Conservation (phyloP, 768 basidiomycete genomes). For the Lactarius psammicola region DNA sequence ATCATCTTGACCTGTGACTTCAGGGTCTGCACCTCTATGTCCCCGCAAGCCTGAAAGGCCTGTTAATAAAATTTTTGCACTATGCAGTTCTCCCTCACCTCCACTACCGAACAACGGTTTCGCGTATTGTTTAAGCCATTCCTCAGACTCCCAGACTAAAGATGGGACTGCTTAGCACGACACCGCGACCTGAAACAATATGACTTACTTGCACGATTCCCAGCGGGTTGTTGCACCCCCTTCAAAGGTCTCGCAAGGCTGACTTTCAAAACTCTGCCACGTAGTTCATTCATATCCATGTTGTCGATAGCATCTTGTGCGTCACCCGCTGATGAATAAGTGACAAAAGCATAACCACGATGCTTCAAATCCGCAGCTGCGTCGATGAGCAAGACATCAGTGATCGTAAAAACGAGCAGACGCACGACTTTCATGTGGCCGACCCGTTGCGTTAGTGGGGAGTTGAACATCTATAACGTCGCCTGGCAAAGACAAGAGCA, state of each 20-base stretch:
- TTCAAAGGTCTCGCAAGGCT: constrained; percentile 86
- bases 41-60: constrained; percentile 46
- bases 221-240: constrained; percentile 54
- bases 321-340: constrained; percentile 74
- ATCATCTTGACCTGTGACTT: constrained; percentile 31
- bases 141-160: constrained; percentile 94
- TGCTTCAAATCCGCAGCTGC: constrained; percentile 63
- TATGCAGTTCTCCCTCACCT: constrained; percentile 42
- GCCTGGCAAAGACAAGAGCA: constrained; percentile 45
- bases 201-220: constrained; percentile 73
- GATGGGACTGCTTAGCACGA: constrained; percentile 7
- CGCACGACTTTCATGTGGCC: constrained; percentile 58
- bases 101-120: constrained; percentile 76
- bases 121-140: constrained; percentile 82
- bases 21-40: constrained; percentile 36
- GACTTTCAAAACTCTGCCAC: constrained; percentile 73
- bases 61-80: constrained; percentile 2
- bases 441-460: constrained; percentile 74
- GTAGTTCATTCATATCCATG: constrained; percentile 93
- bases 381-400: constrained; percentile 15
- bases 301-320: constrained; percentile 98
- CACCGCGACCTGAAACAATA: constrained; percentile 11
- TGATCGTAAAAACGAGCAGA: constrained; percentile 16
- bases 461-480: constrained; percentile 92
- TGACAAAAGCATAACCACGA: constrained; percentile 92